Evolutionary conservation across 805 yeast genomes (phyloP), one percentile per base, ranked within the genome.

Genomic region (Yarrowia divulgata): DNA sequence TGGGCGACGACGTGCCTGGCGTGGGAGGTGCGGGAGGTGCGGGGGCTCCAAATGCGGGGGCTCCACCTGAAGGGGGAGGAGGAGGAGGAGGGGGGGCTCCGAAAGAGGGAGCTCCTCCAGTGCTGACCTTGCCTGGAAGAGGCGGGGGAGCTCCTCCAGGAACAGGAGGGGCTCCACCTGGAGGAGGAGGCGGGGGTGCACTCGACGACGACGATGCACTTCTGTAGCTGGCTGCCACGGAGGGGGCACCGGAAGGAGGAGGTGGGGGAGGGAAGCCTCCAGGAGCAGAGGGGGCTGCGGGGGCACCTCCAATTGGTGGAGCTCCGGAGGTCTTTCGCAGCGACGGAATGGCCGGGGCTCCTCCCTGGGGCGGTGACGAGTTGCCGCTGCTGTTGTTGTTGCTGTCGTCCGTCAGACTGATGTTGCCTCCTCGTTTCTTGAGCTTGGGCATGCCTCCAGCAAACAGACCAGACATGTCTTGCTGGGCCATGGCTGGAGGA

Each of bases 361-460:
- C 70, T 62, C 76, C 74, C 39, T 69, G 70, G 12, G 75, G 75
- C n/a, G 77, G 77, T 14, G 79, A 76, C 14, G 45, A 37, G 19
- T 19, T 19, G 10, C 58, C 58, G 14, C 60, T 54, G 18, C 43
- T 52, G 43, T n/a, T 35, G 2, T 70, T 34, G 19, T 37, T 45
- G 29, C 29, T 23, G 58, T 39, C 70, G 67, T 72, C 74, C 16
- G 75, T 75, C 16, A 74, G 70, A 16, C 72, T 73, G 37, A 74
- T 69, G 2, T 76, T 76, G 16, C 80, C 80, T n/a, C 75, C 77
- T 45, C 82, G 75, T 70, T 84, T 85, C 70, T 85, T 86, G 71
- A 90, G 81, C 74, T 89, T 89, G 8, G 96, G 95, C 78, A 91
- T 83, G 0, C 96, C 96, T 7, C 89, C 91, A 3, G 95, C 92